Evolutionary conservation across 2,329 filamentous ascomycete species (phyloP), one percentile per base, ranked within the genome.

Genomic region (Amauroascus niger): DNA sequence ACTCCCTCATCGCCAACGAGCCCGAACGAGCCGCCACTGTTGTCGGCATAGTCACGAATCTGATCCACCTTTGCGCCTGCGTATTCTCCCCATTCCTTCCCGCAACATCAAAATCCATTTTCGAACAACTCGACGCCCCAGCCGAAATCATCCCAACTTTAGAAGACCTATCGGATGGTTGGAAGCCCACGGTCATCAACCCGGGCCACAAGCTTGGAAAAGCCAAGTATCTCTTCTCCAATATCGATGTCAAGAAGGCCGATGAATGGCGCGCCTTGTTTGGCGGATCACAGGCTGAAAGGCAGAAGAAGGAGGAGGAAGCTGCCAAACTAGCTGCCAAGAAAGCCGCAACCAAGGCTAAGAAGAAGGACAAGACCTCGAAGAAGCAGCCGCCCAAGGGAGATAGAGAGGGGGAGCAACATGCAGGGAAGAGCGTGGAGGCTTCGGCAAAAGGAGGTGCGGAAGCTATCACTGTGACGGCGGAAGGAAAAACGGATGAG

Each of bases 41-140:
- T 18, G 79, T 95, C 52, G 86, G 87, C 53, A 75, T 89, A n/a
- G 87, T 85, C 0, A 76, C 95, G 56, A 94, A 94, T 72, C 80
- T 90, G 59, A 82, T 91, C 52, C 82, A 91, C 65, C 82, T 96
- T 30, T 78, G 95, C 46, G 87, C 89, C 20, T 83, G 81, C 52
- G 73, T 95, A 41, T 79, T 90, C 54, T 81, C 82, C 50, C 90
- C 90, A 0, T 96, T 91, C 72, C 87, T 96, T 77, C 89, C 88
- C 39, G 78, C 79, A n/a, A 90, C 86, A 7, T 77, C 86, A 2
- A 78, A 78, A 56, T 81, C 81, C 30, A 95, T 96, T 61, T 80
- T 88, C 59, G 71, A 79, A 58, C 91, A 96, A 73, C 79, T 97
- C 26, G 80, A 84, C 55, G 71, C 69, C 45, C 67, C 80, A 52